Evolutionary conservation across 2,329 filamentous ascomycete genomes (phyloP), one percentile per base, ranked within the genome.

Genomic region (Colletotrichum theobromicola): DNA sequence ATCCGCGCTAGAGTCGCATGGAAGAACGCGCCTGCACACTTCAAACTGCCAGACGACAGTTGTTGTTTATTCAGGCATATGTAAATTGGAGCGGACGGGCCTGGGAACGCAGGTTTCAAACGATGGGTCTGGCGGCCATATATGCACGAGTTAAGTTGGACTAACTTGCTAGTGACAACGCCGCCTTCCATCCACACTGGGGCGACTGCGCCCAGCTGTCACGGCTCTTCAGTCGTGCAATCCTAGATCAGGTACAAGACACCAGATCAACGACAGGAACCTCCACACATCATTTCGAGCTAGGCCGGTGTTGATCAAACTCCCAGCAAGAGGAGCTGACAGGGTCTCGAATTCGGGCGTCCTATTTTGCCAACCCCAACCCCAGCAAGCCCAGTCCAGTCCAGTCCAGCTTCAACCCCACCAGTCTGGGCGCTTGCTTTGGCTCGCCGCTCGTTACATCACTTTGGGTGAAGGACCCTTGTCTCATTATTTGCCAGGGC

Each of bases 301-400:
- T 75, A 67, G 68, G 18, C 62, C 63, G 26, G 55, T 46, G 72
- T 63, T 75, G 69, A 75, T 64, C 72, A 75, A 75, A 68, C 69
- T 28, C n/a, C 63, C 35, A 62, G 60, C 24, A 72, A 55, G 58
- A 53, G 61, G 26, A 37, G 55, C 57, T 55, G 57, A 73, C 72
- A 73, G 72, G 72, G 72, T 46, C 37, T 42, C 35, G 42, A 74
- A 21, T 57, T 68, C n/a, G 30, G 34, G 30, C 21, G 37, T 65
- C 67, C 42, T 46, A 72, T 62, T 62, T 61, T 60, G 70, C 63
- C 70, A 74, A 75, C 62, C 73, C 70, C 64, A 64, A 62, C 64
- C 72, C 46, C 65, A 69, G 73, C 53, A 60, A 63, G 42, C 63
- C 70, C 57, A 57, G 46, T 50, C 46, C 61, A 46, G 53, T 50